A percentile compares a stretch with the other conserved stretches of the same genome.
Evolutionary conservation across 352 stramenopile genomes (phyloP).

Genomic region (Plasmopara muralis): DNA sequence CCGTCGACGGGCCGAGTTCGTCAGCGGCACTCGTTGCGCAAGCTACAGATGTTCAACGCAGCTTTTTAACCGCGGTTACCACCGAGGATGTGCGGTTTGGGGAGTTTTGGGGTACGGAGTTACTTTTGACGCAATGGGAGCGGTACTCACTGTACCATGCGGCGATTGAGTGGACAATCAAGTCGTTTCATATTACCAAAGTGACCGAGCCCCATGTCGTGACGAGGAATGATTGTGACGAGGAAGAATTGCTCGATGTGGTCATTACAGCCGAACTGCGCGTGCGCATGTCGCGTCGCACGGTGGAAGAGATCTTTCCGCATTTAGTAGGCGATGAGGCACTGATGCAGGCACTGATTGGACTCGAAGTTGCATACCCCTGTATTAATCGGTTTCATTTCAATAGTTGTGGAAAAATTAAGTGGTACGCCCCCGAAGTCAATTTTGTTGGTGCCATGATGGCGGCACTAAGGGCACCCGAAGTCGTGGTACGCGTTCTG

Average conservation of each 20-base stretch:
- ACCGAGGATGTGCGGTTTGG: slow-evolving; percentile 37
- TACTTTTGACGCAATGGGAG: slow-evolving; percentile 46
- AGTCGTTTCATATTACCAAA: slow-evolving; percentile 31
- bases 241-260: slow-evolving; percentile 22
- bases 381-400: slow-evolving; percentile 46
- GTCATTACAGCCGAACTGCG: slow-evolving; percentile 24
- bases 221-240: slow-evolving; percentile 22
- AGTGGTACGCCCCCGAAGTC: slow-evolving; percentile 35
- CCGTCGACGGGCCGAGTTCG: slow-evolving; percentile 20
- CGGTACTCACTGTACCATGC: slow-evolving; percentile 47
- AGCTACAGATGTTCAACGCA: slow-evolving; percentile 19
- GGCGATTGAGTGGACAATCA: slow-evolving; percentile 38
- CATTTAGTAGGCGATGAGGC: slow-evolving; percentile 28
- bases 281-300: slow-evolving; percentile 39
- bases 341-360: slow-evolving; percentile 35
- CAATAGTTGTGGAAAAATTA: slow-evolving; percentile 30
- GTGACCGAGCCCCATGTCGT: slow-evolving; percentile 8
- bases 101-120: slow-evolving; percentile 29
- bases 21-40: slow-evolving; percentile 16
- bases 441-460: slow-evolving; percentile 33
- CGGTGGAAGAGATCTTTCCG: slow-evolving; percentile 49
- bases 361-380: slow-evolving; percentile 38
- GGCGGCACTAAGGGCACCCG: slow-evolving; percentile 22
- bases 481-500: slow-evolving; percentile 27
- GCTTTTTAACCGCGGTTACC: slow-evolving; percentile 36